phyloP scores from a whole-genome alignment of 345 rosid species.

The Sonneratia alba region DNA sequence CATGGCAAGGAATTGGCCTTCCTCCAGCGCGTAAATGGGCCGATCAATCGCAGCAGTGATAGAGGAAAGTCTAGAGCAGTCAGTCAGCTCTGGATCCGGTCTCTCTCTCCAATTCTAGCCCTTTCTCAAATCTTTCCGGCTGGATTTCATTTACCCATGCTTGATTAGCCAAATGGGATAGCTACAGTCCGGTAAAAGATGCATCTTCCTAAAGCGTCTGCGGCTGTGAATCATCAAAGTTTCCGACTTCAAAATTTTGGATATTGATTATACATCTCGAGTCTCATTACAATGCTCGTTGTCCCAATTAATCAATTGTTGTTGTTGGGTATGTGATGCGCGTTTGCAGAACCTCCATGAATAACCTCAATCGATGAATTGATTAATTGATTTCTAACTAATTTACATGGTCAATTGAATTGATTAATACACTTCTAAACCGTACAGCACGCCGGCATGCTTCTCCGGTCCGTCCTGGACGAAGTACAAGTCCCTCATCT shows the following conservation, averaged over 20 bases:
- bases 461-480: conserved; percentile 50
- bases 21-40: neutral
- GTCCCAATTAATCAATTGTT: no score
- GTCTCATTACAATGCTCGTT: no score
- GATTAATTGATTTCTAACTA: neutral
- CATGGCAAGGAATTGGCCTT: neutral
- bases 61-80: no score
- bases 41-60: no score
- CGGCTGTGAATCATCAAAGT: neutral
- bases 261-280: no score
- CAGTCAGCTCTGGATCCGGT: no score
- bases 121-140: neutral
- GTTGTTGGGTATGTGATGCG: no score
- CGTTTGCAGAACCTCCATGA: neutral
- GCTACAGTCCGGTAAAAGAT: neutral
- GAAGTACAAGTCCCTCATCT: conserved; percentile 56
- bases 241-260: neutral
- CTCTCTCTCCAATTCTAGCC: no score
- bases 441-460: conserved; percentile 70
- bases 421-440: conserved; percentile 41
- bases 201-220: neutral
- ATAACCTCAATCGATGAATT: neutral
- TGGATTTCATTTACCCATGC: neutral
- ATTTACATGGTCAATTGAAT: neutral
- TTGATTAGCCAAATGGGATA: neutral